Percentiles rank a stretch among this genome's conserved stretches.
These are phyloP conservation scores for Xylaria sp. DNA, from an alignment of 2,329 filamentous ascomycete species.

Conservation along the genomic window DNA sequence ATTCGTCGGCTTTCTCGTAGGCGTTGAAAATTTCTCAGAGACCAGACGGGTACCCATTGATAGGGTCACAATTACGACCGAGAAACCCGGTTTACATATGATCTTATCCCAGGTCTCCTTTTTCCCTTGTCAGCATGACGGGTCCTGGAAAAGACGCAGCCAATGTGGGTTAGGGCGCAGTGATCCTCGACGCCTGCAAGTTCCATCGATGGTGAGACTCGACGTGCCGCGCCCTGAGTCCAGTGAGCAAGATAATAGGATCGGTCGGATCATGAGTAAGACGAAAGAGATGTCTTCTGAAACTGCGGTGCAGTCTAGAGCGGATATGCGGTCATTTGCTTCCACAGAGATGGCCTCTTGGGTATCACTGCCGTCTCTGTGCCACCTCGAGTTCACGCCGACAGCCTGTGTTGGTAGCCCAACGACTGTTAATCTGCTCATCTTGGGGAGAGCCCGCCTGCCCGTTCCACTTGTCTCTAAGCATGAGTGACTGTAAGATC, in stretches of 20 bases:
- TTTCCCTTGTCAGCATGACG: neutral
- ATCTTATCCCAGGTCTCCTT: neutral
- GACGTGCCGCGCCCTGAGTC: slow-evolving; percentile 3
- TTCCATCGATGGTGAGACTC: neutral
- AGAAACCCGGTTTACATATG: neutral
- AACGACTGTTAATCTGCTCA: neutral
- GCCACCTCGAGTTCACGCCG: slow-evolving; percentile 15
- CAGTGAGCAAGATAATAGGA: slow-evolving; percentile 5
- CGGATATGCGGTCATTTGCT: slow-evolving; percentile 3
- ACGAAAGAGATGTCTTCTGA: neutral
- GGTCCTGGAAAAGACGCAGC: neutral
- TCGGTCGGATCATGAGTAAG: neutral
- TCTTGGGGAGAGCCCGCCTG: neutral
- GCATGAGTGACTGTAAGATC: too few species aligned
- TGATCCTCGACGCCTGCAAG: neutral
- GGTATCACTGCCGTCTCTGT: slow-evolving; percentile 23
- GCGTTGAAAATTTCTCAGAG: neutral
- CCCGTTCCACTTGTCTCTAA: neutral
- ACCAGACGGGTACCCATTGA: neutral
- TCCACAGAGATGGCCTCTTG: slow-evolving; percentile 3
- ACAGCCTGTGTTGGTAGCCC: slow-evolving; percentile 14
- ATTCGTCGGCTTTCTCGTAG: neutral
- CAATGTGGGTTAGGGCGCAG: neutral
- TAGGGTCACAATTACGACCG: neutral
- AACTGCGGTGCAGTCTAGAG: slow-evolving; percentile 3